Evolutionary conservation across 2,329 filamentous ascomycete species (phyloP), one percentile per base, ranked within the genome.

Genomic region (Sphaerulina populicola): DNA sequence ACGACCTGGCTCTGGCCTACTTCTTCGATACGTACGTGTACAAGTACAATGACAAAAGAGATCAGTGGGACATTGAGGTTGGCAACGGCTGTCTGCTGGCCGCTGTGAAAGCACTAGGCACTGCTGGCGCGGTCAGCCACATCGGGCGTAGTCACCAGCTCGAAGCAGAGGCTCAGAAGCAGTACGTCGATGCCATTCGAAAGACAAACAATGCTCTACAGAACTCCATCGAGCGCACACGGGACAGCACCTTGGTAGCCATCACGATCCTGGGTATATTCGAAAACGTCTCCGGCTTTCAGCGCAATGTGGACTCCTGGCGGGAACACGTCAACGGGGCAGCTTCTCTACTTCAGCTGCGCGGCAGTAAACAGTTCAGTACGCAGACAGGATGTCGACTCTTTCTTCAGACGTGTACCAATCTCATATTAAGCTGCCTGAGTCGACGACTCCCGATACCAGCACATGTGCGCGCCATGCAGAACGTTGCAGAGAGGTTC

Each of bases 251-350:
- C 6, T 37, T 56, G 12, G 40, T 53, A 8, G 53, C 53, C 1
- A 47, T 86, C 78, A 56, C 87, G 84, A 0, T 73, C 70, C 40
- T 73, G 73, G 0, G 80, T 79, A 7, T 62, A 69, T 53, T 88
- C 83, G 55, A 89, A 81, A 59, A 81, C 76, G 37, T 77, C 67
- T 30, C 89, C 77, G 44, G 89, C 82, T 53, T 83, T 74, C 0
- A 73, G 65, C 0, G 71, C 76, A 43, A 89, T 69, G 47, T 75
- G 68, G 38, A 88, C 69, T 1, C 71, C 73, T 41, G 89, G 72
- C 0, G 83, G 42, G 50, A 53, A 18, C 53, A 56, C 27, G 50
- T 56, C 50, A 53, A 56, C 23, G 53, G 53, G 3, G 53, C 53
- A 2, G 53, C 53, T 15, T 56, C 53, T 12, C 41, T 56, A 14